phyloP scores from a whole-genome alignment of 1,284 basidiomycete genomes.

The Ustilago hordei region DNA sequence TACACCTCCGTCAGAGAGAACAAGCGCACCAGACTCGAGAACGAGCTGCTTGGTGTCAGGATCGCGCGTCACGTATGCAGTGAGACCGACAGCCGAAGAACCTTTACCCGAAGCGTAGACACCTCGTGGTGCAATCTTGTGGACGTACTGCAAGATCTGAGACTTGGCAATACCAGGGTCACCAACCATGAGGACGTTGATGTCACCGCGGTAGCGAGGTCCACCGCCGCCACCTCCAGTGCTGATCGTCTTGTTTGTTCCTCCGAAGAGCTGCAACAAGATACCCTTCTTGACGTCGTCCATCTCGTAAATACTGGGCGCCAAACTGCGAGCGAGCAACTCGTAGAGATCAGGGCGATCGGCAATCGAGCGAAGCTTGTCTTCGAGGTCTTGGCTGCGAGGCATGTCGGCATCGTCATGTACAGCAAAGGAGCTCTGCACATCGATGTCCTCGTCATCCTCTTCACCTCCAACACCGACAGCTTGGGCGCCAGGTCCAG shows the following conservation, averaged over 20 bases:
- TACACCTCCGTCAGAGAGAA: constrained; percentile 95
- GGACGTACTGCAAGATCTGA: constrained; percentile 90
- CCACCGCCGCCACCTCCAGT: constrained; percentile 93
- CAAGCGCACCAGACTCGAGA: constrained; percentile 94
- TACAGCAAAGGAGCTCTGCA: constrained; percentile 29
- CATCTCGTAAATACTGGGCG: constrained; percentile 97
- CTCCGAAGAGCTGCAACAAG: constrained; percentile 92
- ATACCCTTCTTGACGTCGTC: constrained; percentile 99
- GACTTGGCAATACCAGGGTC: constrained; percentile 98
- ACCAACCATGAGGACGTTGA: constrained; percentile 95
- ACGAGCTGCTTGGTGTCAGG: constrained; percentile 98
- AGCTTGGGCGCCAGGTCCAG: constrained; percentile 73
- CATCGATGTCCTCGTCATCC: constrained; percentile 63
- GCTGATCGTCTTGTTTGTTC: constrained; percentile 94
- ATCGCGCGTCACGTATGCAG: constrained; percentile 96
- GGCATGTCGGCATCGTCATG: constrained; percentile 34
- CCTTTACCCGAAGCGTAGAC: constrained; percentile 89
- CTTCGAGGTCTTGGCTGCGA: constrained; percentile 72
- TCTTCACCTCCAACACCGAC: constrained; percentile 88
- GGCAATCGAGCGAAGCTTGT: constrained; percentile 79
- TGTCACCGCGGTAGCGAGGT: constrained; percentile 94
- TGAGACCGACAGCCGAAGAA: constrained; percentile 96
- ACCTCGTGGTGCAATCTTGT: constrained; percentile 96
- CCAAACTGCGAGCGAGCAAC: constrained; percentile 83
- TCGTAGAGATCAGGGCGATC: constrained; percentile 87